Evolutionary conservation across 1,284 basidiomycete genomes (phyloP).

Genomic region (Trichosporon ovoides): DNA sequence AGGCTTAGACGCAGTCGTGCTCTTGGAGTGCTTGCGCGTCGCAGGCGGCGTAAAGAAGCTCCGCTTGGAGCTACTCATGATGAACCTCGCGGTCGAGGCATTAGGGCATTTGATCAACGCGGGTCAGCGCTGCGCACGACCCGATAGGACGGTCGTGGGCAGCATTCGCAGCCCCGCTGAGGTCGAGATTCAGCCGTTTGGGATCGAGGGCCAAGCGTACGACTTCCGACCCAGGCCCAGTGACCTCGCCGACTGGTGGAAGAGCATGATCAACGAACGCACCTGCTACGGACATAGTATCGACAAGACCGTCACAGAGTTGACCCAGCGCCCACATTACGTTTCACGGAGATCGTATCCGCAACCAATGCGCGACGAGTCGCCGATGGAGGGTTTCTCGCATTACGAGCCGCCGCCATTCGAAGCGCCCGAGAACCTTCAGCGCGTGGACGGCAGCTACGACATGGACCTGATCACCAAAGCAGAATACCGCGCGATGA

Average conservation of each 20-base stretch:
- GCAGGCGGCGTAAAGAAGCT: neutral
- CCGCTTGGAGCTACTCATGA: neutral
- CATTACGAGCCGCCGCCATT: neutral
- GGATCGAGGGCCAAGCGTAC: neutral
- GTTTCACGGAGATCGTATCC: neutral
- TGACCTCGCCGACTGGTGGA: neutral
- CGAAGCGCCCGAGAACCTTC: neutral
- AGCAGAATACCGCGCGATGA: neutral
- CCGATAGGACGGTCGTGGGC: neutral
- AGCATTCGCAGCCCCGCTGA: neutral
- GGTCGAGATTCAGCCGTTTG: neutral
- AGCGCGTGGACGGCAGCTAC: neutral
- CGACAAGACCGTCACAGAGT: neutral
- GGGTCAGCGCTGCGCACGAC: neutral
- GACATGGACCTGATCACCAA: neutral
- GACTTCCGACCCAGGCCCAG: neutral
- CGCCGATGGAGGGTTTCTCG: neutral
- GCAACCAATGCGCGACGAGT: neutral
- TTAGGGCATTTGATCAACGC: neutral
- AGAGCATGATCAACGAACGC: neutral
- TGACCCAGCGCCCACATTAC: neutral
- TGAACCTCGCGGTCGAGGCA: neutral
- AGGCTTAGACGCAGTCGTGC: neutral
- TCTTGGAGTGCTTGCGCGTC: neutral
- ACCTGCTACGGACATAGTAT: neutral